Base-by-base conservation (phyloP, 495 filamentous ascomycete species). In the Aspergillus nanangensis region DNA sequence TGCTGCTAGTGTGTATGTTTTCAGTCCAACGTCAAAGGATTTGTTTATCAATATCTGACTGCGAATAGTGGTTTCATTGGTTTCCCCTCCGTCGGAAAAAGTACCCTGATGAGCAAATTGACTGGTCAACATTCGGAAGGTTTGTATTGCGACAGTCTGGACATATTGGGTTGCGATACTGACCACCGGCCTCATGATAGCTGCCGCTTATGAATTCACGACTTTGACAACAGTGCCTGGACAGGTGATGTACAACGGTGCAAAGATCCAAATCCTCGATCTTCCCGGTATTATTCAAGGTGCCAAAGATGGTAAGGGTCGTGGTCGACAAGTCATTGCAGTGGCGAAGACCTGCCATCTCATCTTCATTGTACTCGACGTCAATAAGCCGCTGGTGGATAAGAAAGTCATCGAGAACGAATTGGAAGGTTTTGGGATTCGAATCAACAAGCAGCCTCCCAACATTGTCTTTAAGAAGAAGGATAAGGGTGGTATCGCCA, bases 381-480 rank as follows among this genome's bases (percentile, higher is more conserved):
- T 98, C 56, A 96, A 97, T 74, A 97, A 98, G 71, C 94, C 93
- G 21, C 66, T 98, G 56, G 93, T 91, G 29, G 93, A 98, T 70
- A 98, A 98, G 74, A 84, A 87, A 52, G 79, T 98, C 41, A 98
- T 98, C 58, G 93, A 98, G 69, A 78, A 79, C n/a, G 93, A 98
- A 72, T 69, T 98, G 62, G 93, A 98, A 60, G 92, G 93, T 22
- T 98, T 98, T 53, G 93, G 93, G 40, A 97, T 98, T 63, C 80
- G 93, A 49, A 91, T 97, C 71, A 98, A 98, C 75, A 97, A 97
- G 75, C 67, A 82, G 52, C 93, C 93, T 23, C 93, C 94, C 22
- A 98, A 98, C 64, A 98, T 98, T 58, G 82, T 88, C 14, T 96
- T 97, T 75, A 92, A 84, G 74, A 98, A 98, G 79, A 98, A 98